Percentiles rank a stretch among this genome's conserved stretches.
Conservation (phyloP, 495 filamentous ascomycete species). For the Rusavskia elegans region DNA sequence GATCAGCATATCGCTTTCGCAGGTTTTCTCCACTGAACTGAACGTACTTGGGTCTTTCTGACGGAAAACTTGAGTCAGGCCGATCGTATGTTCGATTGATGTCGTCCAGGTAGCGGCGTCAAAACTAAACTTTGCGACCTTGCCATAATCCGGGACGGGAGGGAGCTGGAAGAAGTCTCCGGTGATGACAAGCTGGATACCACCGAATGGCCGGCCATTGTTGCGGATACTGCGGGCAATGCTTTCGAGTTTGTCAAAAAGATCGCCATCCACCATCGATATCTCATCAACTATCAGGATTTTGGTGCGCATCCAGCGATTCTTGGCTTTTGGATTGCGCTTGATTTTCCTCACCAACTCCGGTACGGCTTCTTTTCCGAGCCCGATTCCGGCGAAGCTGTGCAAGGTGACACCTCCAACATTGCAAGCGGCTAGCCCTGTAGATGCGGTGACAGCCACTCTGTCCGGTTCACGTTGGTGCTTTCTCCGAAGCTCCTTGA, state of each 20-base stretch:
- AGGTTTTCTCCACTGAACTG: not conserved
- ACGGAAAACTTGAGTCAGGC: slow-evolving; percentile 88
- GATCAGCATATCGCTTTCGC: too few relatives aligned
- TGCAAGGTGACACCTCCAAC: slow-evolving; percentile 91
- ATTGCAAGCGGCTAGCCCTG: slow-evolving; percentile 90
- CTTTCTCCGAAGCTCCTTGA: slow-evolving; percentile 60
- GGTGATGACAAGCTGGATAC: slow-evolving; percentile 89
- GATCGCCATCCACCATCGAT: slow-evolving; percentile 94
- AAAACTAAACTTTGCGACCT: slow-evolving; percentile 74
- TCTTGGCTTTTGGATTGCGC: slow-evolving; percentile 71
- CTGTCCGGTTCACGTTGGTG: slow-evolving; percentile 58
- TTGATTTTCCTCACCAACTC: slow-evolving; percentile 85
- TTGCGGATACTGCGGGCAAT: slow-evolving; percentile 69
- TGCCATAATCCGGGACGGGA: slow-evolving; percentile 69
- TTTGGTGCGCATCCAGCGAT: slow-evolving; percentile 76
- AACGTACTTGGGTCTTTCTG: slow-evolving; percentile 69
- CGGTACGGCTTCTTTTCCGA: slow-evolving; percentile 75
- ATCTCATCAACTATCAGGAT: slow-evolving; percentile 86
- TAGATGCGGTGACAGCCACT: slow-evolving; percentile 87
- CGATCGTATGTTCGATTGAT: slow-evolving; percentile 88
- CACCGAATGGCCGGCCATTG: slow-evolving; percentile 85
- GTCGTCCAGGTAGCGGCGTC: slow-evolving; percentile 83
- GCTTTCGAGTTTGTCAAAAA: slow-evolving; percentile 90
- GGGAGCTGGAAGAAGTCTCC: slow-evolving; percentile 97
- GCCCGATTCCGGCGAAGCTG: slow-evolving; percentile 87